Evolutionary conservation across 2,329 filamentous ascomycete species (phyloP), one percentile per base, ranked within the genome.

Genomic region (Neofusicoccum laricinum): DNA sequence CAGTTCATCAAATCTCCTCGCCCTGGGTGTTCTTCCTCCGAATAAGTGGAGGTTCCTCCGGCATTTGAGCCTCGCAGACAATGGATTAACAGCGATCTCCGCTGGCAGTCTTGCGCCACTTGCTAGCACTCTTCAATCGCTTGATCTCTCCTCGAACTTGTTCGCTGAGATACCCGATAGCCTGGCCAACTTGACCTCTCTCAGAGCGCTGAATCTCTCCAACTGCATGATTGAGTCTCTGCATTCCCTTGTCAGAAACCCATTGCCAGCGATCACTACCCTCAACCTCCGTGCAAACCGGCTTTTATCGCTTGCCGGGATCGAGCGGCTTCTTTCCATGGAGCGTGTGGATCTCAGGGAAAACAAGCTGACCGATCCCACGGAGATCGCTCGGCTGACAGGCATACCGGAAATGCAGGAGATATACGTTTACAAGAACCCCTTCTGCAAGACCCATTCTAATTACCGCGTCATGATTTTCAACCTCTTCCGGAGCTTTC

Each of bases 221-320:
- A 91, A 96, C 72, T 98, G 94, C 83, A 97, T 98, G 93, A 98
- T 99, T 67, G 91, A 94, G 70, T 95, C 93, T 15, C 83, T 99
- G 64, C 91, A 96, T 71, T 97, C 94, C 1, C 82, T 99, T 46
- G 88, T 88, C 2, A 88, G 90, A 67, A 95, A 90, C 71, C 92
- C 95, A 12, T 84, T 99, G 4, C 94, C 95, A 32, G 94, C 95
- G 19, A 97, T 99, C 67, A 96, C 91, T 1, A 93, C 93, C 1
- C 82, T 99, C 64, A 98, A 98, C 72, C 85, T 99, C 63, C 89
- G 94, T 64, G 91, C 88, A 57, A 99, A 99, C 75, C 88, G 93
- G 50, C 84, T 99, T 65, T 85, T 88, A 65, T 96, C 93, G 2
- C 85, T 99, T 65, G 92, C 92, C 34, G 95, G 95, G 1, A 88